These are phyloP conservation scores for Trapa incisa DNA, from an alignment of 345 rosid genomes.

Conservation along the genomic window DNA sequence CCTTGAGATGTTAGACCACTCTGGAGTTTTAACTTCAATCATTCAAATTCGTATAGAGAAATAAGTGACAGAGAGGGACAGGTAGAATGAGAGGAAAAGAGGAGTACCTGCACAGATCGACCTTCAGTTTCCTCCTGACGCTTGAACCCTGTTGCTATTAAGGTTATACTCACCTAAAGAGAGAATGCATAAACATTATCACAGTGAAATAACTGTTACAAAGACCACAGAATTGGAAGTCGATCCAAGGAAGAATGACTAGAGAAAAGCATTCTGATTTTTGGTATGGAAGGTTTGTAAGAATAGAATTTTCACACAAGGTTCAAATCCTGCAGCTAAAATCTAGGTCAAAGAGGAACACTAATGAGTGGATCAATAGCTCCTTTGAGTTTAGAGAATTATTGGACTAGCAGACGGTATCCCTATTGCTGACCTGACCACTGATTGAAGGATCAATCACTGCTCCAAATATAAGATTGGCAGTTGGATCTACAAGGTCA, in stretches of 20 bases:
- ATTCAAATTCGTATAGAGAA: neutral
- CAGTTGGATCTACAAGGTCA: slow-evolving; percentile 92
- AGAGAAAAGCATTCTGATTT: neutral
- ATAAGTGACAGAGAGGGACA: neutral
- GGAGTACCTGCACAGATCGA: slow-evolving; percentile 49
- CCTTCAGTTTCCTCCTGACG: slow-evolving; percentile 75
- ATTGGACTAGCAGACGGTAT: neutral
- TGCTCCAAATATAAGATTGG: slow-evolving; percentile 90
- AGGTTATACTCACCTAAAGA: slow-evolving; percentile 70
- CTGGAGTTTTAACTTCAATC: slow-evolving; percentile 23
- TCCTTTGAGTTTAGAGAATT: neutral
- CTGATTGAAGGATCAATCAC: slow-evolving; percentile 75
- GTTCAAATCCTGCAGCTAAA: neutral
- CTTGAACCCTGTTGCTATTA: slow-evolving; percentile 91
- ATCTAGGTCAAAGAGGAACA: neutral
- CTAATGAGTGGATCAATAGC: neutral
- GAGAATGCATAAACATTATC: neutral
- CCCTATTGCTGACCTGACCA: slow-evolving; percentile 55
- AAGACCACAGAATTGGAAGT: neutral
- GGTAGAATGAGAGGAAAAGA: slow-evolving; percentile 6
- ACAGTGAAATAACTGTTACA: neutral
- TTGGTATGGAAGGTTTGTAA: neutral
- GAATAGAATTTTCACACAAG: neutral
- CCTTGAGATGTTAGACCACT: slow-evolving; percentile 38
- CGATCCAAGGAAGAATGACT: neutral